Base-by-base conservation (phyloP, 2,329 filamentous ascomycete species). In the Neofusicoccum sp. region DNA sequence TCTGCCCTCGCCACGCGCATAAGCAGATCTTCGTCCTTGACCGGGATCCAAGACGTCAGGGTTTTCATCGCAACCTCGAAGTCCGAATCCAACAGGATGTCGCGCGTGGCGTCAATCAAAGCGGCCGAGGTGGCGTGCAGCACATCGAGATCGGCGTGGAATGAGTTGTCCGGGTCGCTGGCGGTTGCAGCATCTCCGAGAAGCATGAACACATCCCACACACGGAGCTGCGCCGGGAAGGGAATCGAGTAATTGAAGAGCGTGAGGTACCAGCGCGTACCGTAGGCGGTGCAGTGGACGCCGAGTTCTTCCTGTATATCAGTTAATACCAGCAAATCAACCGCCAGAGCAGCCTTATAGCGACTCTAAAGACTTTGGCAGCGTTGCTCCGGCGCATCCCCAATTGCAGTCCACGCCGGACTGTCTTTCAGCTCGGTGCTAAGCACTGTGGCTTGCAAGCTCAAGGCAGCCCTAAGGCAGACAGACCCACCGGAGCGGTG, bases 31-130 rank as follows among this genome's bases (percentile, higher is more conserved):
- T 96, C 91, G 69, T 99, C 93, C 75, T 91, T 91, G 73, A 99
- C 89, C 20, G 93, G 92, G 45, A 98, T 89, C 86, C 91, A 96
- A 61, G 89, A 92, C 31, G 95, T 98, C 64, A 99, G 80, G 6
- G 93, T 89, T 78, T 97, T 98, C 95, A 99, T 99, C 48, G 90
- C 90, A 70, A 96, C 96, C 74, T 99, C 95, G 74, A 98, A 99
- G 73, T 99, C 95, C 16, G 90, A 91, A 69, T 96, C 92, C 5
- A 97, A 80, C 33, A 99, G 81, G 56, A 96, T 91, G 64, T 96
- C 91, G 38, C 91, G 84, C 66, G 95, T 90, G 16, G 91, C 93
- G 72, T 96, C 91, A 49, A 98, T 93, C 30, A 99, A 82, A 1
- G 95, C 93, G 3, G 93, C 90, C 63, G 89, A 90, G 5, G 92